Evolutionary conservation across 345 rosid species (phyloP).

Genomic region (Lumnitzera racemosa): DNA sequence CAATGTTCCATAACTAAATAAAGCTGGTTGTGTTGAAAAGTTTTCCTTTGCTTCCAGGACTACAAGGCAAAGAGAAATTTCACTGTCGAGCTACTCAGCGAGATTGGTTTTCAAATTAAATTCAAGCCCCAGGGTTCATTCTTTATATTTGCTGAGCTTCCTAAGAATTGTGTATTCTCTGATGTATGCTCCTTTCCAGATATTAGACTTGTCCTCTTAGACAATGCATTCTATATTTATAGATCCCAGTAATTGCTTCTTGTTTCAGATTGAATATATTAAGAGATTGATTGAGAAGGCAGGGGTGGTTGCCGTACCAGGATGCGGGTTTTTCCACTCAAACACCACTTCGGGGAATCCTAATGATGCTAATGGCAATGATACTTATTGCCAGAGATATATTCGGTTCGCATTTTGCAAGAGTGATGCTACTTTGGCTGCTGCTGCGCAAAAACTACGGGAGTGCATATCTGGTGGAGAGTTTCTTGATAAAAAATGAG

Average conservation of each 20-base stretch:
- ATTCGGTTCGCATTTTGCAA: constrained; percentile 59
- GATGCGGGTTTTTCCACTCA: constrained; percentile 40
- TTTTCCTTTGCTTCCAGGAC: constrained; percentile 24
- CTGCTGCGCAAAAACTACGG: constrained; percentile 36
- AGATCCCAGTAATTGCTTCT: neutral
- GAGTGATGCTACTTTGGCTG: constrained; percentile 32
- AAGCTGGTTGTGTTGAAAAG: neutral
- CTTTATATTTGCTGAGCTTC: constrained; percentile 47
- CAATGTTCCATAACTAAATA: neutral
- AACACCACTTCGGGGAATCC: constrained; percentile 7
- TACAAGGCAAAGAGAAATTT: constrained; percentile 45
- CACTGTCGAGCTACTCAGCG: constrained; percentile 21
- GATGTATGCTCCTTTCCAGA: constrained; percentile 22
- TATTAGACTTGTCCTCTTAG: too few relatives aligned
- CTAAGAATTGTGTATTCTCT: constrained; percentile 33
- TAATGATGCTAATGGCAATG: neutral
- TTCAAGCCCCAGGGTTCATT: constrained; percentile 51
- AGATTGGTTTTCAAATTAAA: constrained; percentile 36
- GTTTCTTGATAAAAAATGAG: neutral
- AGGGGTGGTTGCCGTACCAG: constrained; percentile 56
- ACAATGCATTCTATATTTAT: neutral
- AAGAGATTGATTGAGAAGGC: constrained; percentile 36
- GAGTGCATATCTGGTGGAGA: constrained; percentile 13
- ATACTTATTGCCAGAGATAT: constrained; percentile 22
- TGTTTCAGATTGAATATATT: constrained; percentile 38